These are phyloP conservation scores for Auriscalpium vulgare DNA, from an alignment of 768 basidiomycete genomes.

Conservation along the genomic window DNA sequence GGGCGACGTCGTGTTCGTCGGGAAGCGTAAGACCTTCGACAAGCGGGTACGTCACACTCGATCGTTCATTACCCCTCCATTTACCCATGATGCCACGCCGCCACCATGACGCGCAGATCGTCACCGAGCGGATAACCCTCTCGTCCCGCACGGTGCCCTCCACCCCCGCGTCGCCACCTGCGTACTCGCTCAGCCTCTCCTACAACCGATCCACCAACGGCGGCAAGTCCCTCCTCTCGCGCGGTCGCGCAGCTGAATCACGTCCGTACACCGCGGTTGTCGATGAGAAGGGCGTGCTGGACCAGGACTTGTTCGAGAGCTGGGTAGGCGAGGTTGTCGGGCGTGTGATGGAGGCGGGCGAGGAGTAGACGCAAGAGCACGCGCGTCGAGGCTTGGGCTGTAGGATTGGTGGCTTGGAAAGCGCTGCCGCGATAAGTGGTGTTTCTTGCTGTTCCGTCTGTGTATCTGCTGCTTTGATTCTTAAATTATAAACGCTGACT, in stretches of 20 bases:
- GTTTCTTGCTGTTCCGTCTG: background rate
- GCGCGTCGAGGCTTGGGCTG: background rate
- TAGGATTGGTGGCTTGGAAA: background rate
- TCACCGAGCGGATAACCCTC: conserved; percentile 82
- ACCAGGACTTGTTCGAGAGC: conserved; percentile 63
- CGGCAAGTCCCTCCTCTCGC: conserved; percentile 78
- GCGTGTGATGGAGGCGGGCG: conserved; percentile 57
- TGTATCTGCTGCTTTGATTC: background rate
- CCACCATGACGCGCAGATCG: conserved; percentile 50
- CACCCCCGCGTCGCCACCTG: conserved; percentile 44
- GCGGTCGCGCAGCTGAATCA: conserved; percentile 50
- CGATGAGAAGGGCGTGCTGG: conserved; percentile 72
- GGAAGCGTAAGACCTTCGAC: conserved; percentile 84
- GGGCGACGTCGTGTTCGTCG: conserved; percentile 77
- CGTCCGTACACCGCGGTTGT: conserved; percentile 69
- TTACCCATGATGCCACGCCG: conserved; percentile 1
- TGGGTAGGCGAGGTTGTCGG: conserved; percentile 77
- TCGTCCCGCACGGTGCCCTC: conserved; percentile 60
- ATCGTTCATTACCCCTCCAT: background rate
- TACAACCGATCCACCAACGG: conserved; percentile 77
- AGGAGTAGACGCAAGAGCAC: conserved; percentile 9
- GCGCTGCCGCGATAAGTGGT: background rate
- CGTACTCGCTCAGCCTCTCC: conserved; percentile 56
- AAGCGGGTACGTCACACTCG: conserved; percentile 54
- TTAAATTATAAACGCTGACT: background rate